phyloP scores from a whole-genome alignment of 257 asterid genomes.

The Solanum habrochaites region DNA sequence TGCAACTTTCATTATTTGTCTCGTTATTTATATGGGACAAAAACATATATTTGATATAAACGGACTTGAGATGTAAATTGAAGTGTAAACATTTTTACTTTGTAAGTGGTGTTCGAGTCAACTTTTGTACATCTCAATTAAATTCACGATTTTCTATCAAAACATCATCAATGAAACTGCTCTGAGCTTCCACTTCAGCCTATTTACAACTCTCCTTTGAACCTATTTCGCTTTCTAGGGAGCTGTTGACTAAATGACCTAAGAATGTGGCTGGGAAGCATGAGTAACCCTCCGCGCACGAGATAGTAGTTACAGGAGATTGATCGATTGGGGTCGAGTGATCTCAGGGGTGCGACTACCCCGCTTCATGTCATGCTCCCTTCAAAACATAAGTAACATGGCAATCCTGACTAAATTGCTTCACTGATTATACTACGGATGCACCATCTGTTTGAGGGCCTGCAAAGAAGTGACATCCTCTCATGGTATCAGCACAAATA shows the following conservation, averaged over 20 bases:
- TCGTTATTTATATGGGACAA: too few species aligned
- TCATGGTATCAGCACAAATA: conserved; percentile 27
- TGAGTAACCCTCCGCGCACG: not conserved
- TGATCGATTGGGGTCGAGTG: not conserved
- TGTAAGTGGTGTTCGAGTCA: too few species aligned
- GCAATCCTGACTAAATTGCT: conserved; percentile 18
- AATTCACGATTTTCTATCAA: not conserved
- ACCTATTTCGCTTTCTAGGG: not conserved
- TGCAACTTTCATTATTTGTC: too few species aligned
- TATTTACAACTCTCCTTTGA: conserved; percentile 22
- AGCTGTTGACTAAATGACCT: not conserved
- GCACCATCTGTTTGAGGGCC: conserved; percentile 13
- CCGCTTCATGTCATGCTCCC: conserved; percentile 29
- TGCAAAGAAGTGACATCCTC: conserved; percentile 20
- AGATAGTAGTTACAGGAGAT: not conserved
- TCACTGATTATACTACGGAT: conserved; percentile 28
- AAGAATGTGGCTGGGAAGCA: not conserved
- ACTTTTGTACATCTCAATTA: too few species aligned
- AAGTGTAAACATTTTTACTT: too few species aligned
- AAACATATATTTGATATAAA: too few species aligned
- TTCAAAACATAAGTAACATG: conserved; percentile 24
- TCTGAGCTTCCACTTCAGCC: conserved; percentile 27
- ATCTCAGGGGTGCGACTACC: not conserved
- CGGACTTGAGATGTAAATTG: too few species aligned
- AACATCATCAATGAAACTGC: conserved; percentile 20